These are phyloP conservation scores for Paraconiothyrium brasiliense DNA, from an alignment of 2,329 filamentous ascomycete species.

Conservation along the genomic window DNA sequence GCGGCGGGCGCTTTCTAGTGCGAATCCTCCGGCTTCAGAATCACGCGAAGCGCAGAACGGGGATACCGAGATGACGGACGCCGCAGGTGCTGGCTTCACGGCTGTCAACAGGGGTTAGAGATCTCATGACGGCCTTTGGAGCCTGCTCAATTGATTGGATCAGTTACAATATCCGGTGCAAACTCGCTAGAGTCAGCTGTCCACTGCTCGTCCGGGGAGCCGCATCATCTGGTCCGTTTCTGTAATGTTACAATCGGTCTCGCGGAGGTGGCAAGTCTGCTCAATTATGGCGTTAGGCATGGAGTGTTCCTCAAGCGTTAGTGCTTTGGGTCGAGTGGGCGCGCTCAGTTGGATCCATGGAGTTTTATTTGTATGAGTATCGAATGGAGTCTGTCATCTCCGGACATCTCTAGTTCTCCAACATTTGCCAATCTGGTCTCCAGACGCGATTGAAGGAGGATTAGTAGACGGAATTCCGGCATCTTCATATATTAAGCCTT, in stretches of 20 bases:
- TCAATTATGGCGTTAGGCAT: neutral
- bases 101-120: conserved; percentile 48
- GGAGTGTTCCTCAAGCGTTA: neutral
- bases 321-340: conserved; percentile 1
- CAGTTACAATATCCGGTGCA: neutral
- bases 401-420: neutral
- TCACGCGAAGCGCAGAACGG: conserved; percentile 44
- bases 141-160: too few species aligned
- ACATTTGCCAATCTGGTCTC: neutral
- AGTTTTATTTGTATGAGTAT: conserved; percentile 2
- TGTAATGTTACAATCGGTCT: neutral
- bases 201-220: neutral
- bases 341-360: neutral
- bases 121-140: neutral
- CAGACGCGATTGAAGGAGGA: neutral
- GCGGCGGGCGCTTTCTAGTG: conserved; percentile 41
- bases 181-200: neutral
- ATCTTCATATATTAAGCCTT: too few species aligned
- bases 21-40: conserved; percentile 31
- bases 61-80: conserved; percentile 54
- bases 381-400: neutral
- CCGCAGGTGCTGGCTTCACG: conserved; percentile 44
- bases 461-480: too few species aligned
- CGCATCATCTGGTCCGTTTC: neutral
- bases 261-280: neutral